Evolutionary conservation across 805 yeast genomes (phyloP), one percentile per base, ranked within the genome.

Genomic region (Cyberlindnera bimundalis): DNA sequence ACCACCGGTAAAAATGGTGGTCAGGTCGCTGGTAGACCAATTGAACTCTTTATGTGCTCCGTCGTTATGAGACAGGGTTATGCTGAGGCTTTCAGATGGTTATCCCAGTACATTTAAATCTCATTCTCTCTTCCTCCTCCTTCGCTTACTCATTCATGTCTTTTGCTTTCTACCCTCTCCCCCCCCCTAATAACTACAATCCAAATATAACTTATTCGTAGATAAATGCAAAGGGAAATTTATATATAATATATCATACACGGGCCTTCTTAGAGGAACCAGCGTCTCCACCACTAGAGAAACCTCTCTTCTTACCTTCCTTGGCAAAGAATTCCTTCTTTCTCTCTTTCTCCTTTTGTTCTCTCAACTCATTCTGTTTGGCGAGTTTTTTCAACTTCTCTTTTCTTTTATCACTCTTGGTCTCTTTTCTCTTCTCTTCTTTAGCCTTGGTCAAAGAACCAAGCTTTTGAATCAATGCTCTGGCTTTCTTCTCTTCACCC

Each of bases 61-160:
- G 96, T 93, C 51, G 96, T 90, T 42, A 85, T 90, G 96, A 87
- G 98, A 77, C 90, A 87, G 67, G 99, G 99, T 58, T 93, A 93
- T 67, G 95, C 96, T 46, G 98, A 93, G 58, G 99, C 96, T 49
- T 89, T 93, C 78, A 85, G 88, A 76, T 93, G 97, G 98, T 79
- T 93, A 61, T 88, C 96, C 47, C 96, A 93, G 71, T 91, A 85
- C 68, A 91, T 91, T 57, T 91, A 33, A 47, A 19, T n/a, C n/a
- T n/a, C n/a, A n/a, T n/a, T n/a, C n/a, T n/a, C n/a, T n/a, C n/a
- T n/a, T n/a, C n/a, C n/a, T n/a, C n/a, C n/a, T n/a, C n/a, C n/a
- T n/a, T n/a, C n/a, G n/a, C n/a, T n/a, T n/a, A n/a, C n/a, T n/a
- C n/a, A n/a, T n/a, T n/a, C n/a, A n/a, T n/a, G n/a, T n/a, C n/a